phyloP scores from a whole-genome alignment of 768 basidiomycete species.

The Mrakia gelida region DNA sequence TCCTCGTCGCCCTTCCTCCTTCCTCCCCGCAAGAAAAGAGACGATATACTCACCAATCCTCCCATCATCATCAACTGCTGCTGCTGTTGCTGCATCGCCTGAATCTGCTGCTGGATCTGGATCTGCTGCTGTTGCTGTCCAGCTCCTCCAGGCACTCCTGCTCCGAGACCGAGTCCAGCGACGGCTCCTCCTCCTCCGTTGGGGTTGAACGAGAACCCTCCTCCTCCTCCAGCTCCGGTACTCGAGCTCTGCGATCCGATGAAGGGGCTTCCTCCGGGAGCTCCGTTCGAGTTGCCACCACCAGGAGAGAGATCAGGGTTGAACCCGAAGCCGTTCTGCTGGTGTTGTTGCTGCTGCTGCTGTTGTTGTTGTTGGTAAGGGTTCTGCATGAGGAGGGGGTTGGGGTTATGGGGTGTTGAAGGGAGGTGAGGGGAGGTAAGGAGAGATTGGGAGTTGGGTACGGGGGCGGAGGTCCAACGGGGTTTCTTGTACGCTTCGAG shows the following conservation, averaged over 20 bases:
- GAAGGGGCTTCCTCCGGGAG: background rate
- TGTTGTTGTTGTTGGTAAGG: slow-evolving; percentile 21
- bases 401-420: background rate
- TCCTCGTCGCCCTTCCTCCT: background rate
- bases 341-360: no score
- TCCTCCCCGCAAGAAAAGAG: background rate
- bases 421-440: slow-evolving; percentile 49
- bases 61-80: slow-evolving; percentile 49
- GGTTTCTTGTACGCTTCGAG: slow-evolving; percentile 78
- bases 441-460: slow-evolving; percentile 42
- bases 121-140: slow-evolving; percentile 25
- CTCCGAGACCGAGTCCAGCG: slow-evolving; percentile 10
- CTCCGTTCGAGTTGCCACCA: background rate
- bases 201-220: background rate
- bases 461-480: slow-evolving; percentile 73
- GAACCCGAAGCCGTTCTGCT: slow-evolving; percentile 61
- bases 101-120: slow-evolving; percentile 25
- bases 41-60: background rate
- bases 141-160: background rate
- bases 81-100: slow-evolving; percentile 23
- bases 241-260: background rate
- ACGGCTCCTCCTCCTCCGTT: background rate
- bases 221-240: background rate
- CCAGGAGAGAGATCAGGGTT: slow-evolving; percentile 48
- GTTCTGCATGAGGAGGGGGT: background rate